Evolutionary conservation across 345 rosid genomes (phyloP), one percentile per base, ranked within the genome.

Genomic region (Toxicodendron radicans): DNA sequence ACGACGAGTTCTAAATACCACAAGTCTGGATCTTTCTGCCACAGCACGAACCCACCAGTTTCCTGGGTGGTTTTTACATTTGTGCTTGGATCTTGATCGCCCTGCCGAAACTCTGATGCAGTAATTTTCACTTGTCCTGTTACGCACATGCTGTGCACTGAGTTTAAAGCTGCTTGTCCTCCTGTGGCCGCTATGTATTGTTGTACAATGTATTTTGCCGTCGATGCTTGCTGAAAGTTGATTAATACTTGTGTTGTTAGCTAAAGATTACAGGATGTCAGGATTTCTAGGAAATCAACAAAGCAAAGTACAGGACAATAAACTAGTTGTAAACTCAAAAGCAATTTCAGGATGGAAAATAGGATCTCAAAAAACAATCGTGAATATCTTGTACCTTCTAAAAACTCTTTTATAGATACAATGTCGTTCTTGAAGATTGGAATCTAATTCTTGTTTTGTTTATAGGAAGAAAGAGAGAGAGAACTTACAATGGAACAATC

Each of bases 171-270:
- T 0, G 80, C 74, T 23, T 85, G 92, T 48, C 99, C 98, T 79
- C 99, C 98, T 0, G 93, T 90, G 0, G 99, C 98, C 6, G 99
- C 97, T 73, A 90, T 81, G 80, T 93, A 95, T 58, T 95, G 97
- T 12, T 93, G 98, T 77, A 93, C 94, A 17, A 95, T 95, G 79
- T 95, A 95, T 78, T 95, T 95, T 0, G 98, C 99, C 1, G 98
- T 95, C 10, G 98, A 93, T 56, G 97, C 97, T 93, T 95, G 94
- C 99, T 95, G 79, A 54, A 64, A 63, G 27, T 12, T 13, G 21
- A 32, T 41, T 38, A 1, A 32, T 8, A 7, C 24, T 35, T 27
- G 41, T 8, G 21, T 57, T 56, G n/a, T 9, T 59, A 2, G 5
- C 17, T 32, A 23, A 12, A 45, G n/a, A 4, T 54, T 4, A 27